Percentiles rank a stretch among this genome's conserved stretches.
These are phyloP conservation scores for Adansonia rubrostipa DNA, from an alignment of 441 rosid species.

Conservation along the genomic window DNA sequence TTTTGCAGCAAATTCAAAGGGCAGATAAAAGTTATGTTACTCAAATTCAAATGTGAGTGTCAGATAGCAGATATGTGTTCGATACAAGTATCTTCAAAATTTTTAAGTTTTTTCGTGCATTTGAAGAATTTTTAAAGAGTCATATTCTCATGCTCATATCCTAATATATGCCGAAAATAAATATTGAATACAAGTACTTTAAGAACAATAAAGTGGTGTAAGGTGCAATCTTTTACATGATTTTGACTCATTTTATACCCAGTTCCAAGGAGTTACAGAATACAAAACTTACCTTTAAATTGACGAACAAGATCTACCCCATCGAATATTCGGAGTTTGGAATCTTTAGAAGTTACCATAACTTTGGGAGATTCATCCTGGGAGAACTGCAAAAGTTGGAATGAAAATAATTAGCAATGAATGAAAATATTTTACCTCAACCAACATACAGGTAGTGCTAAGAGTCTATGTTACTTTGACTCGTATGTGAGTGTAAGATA, in stretches of 20 bases:
- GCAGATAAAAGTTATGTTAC: not conserved
- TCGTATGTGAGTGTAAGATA: no score
- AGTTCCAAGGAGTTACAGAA: not conserved
- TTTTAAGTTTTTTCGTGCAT: no score
- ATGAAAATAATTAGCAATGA: conserved; percentile 27
- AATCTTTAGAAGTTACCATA: conserved; percentile 79
- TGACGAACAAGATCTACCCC: conserved; percentile 57
- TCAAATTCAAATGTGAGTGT: no score
- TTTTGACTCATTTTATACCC: not conserved
- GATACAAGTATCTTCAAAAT: no score
- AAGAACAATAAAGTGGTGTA: no score
- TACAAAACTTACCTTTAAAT: conserved; percentile 59
- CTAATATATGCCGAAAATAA: no score
- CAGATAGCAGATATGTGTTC: no score
- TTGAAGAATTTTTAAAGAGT: no score
- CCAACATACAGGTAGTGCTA: not conserved
- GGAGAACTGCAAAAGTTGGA: conserved; percentile 53
- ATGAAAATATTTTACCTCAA: conserved; percentile 9
- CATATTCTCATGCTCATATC: no score
- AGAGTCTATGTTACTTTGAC: not conserved
- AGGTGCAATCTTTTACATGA: not conserved
- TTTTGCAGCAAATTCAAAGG: not conserved
- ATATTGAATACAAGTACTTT: no score
- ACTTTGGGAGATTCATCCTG: conserved; percentile 57
- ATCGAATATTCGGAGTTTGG: conserved; percentile 64